Conservation (phyloP, 148 eudicot genomes). For the Polygonum aviculare region DNA sequence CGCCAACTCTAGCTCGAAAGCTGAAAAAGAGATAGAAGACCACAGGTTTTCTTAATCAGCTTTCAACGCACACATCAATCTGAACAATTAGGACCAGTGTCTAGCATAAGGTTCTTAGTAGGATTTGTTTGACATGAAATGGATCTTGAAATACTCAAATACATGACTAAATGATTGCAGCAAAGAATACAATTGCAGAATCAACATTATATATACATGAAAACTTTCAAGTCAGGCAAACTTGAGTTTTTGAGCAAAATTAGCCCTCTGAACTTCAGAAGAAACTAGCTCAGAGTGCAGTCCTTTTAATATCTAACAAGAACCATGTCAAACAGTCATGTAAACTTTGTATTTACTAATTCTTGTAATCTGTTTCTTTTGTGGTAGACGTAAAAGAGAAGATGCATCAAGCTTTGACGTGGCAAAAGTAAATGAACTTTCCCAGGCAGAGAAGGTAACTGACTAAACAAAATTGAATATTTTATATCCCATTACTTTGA, state of each 20-base stretch:
- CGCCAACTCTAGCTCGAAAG: background rate
- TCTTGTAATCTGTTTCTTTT: background rate
- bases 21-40: background rate
- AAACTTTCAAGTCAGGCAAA: background rate
- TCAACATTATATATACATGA: background rate
- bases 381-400: slow-evolving; percentile 36
- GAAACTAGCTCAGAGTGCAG: background rate
- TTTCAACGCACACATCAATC: background rate
- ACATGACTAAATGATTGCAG: background rate
- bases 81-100: background rate
- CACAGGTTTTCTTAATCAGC: background rate
- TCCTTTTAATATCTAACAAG: background rate
- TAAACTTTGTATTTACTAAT: background rate
- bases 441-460: slow-evolving; percentile 38
- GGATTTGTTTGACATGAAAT: background rate
- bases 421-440: slow-evolving; percentile 26
- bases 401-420: slow-evolving; percentile 33
- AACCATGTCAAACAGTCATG: background rate
- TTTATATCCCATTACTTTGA: background rate
- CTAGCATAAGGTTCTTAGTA: background rate
- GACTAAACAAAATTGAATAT: background rate
- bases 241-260: background rate
- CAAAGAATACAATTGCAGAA: background rate
- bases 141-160: background rate
- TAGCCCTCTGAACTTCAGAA: background rate